These are phyloP conservation scores for Candida railenensis DNA, from an alignment of 805 yeast genomes.

Conservation along the genomic window DNA sequence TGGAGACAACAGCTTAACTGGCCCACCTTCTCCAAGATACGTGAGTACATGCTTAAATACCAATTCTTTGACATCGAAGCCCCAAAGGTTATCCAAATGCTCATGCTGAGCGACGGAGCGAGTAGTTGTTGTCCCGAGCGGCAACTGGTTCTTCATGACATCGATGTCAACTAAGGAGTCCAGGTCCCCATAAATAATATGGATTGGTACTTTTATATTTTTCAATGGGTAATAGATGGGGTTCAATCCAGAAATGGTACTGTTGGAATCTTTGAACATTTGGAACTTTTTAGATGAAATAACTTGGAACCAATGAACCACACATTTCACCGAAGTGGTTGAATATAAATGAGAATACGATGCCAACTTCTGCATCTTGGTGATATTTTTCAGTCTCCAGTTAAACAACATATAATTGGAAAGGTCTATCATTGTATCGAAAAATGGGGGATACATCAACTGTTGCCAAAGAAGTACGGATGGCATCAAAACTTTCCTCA, in stretches of 20 bases:
- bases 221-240: slow-evolving; percentile 41
- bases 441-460: slow-evolving; percentile 74
- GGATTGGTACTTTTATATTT: slow-evolving; percentile 59
- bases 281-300: slow-evolving; percentile 75
- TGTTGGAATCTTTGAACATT: slow-evolving; percentile 71
- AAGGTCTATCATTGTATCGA: slow-evolving; percentile 66
- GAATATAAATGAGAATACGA: slow-evolving; percentile 87
- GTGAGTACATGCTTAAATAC: slow-evolving; percentile 35
- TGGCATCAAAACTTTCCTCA: slow-evolving; percentile 70
- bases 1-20: neutral
- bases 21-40: slow-evolving; percentile 13
- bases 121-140: slow-evolving; percentile 47
- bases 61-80: slow-evolving; percentile 49
- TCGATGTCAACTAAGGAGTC: slow-evolving; percentile 89
- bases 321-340: slow-evolving; percentile 85
- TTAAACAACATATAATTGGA: slow-evolving; percentile 69
- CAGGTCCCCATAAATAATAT: slow-evolving; percentile 71
- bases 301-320: slow-evolving; percentile 96
- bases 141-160: slow-evolving; percentile 68
- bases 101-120: slow-evolving; percentile 71
- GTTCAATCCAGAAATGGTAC: slow-evolving; percentile 21
- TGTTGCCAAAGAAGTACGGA: slow-evolving; percentile 79
- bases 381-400: slow-evolving; percentile 77
- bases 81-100: slow-evolving; percentile 92
- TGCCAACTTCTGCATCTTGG: slow-evolving; percentile 69